Evolutionary conservation across 192 early-diverging fungal species (phyloP).

Genomic region (Gamsiella multidivaricata): DNA sequence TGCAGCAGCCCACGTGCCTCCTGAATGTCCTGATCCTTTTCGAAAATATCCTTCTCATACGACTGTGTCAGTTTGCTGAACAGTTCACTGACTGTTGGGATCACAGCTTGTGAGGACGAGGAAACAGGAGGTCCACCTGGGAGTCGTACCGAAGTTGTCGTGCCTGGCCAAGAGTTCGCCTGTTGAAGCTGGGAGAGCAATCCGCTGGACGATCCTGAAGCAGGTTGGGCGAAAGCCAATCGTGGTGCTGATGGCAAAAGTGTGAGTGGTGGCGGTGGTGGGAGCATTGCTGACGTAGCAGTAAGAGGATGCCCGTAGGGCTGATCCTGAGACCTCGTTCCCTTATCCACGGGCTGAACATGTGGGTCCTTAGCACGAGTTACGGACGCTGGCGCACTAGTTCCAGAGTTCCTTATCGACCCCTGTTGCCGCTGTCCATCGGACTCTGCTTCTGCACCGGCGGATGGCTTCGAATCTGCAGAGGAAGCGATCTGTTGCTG

Average conservation of each 20-base stretch:
- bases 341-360: no score
- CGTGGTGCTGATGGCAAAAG: background rate
- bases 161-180: constrained; percentile 17
- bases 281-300: background rate
- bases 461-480: background rate
- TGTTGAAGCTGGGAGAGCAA: constrained; percentile 29
- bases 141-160: background rate
- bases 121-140: background rate
- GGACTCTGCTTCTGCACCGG: no score
- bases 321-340: no score
- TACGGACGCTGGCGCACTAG: no score
- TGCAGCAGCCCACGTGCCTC: constrained; percentile 50
- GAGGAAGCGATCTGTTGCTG: background rate
- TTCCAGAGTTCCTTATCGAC: no score
- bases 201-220: background rate
- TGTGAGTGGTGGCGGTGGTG: background rate
- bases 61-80: constrained; percentile 56
- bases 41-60: constrained; percentile 58
- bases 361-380: no score
- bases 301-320: no score
- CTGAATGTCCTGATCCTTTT: constrained; percentile 57
- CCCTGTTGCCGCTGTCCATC: background rate
- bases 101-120: constrained; percentile 6
- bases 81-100: constrained; percentile 53
- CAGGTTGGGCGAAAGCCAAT: background rate